Evolutionary conservation across 306 rosid species (phyloP), one percentile per base, ranked within the genome.

Genomic region (Castanea mollissima): DNA sequence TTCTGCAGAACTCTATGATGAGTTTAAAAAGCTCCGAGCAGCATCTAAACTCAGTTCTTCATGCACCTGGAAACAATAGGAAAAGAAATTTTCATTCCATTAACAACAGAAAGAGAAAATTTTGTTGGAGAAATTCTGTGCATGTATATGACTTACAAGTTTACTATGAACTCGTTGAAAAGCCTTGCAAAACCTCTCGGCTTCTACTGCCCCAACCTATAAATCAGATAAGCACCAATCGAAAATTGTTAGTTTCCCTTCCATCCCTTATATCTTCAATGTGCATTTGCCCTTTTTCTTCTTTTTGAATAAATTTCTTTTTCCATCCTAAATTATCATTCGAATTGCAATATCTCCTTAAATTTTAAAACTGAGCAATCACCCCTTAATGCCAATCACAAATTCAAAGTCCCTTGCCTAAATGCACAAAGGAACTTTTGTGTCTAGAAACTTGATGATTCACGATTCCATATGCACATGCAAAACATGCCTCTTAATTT

Each of bases 31-130:
- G 76, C 69, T 85, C 75, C 60, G 78, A 14, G 94, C 93, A 49
- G 93, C 93, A 74, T 89, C 97, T 72, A 79, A 72, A 84, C 89
- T 88, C 82, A 94, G 81, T 79, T 84, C 97, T 88, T 90, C 97
- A 74, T 79, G 52, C 60, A 92, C 95, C 95, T 92, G 79, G 51
- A 74, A 19, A 67, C 7, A 71, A 64, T 32, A 60, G 20, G 52
- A 55, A 15, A 10, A 15, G 5, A 13, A 57, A 71, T 10, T 29
- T 71, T 49, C 49, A n/a, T 4, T 64, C 25, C 18, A 34, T 51
- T 18, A 60, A 65, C 5, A 49, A 76, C 15, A 23, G 54, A 21
- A 46, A 68, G 35, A 2, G 1, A 20, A 13, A 76, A 76, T 12
- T 20, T 12, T 11, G 19, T 4, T 6, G 10, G 2, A 23, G 49